Conservation (phyloP, 441 rosid species). For the Erysimum pusillum region DNA sequence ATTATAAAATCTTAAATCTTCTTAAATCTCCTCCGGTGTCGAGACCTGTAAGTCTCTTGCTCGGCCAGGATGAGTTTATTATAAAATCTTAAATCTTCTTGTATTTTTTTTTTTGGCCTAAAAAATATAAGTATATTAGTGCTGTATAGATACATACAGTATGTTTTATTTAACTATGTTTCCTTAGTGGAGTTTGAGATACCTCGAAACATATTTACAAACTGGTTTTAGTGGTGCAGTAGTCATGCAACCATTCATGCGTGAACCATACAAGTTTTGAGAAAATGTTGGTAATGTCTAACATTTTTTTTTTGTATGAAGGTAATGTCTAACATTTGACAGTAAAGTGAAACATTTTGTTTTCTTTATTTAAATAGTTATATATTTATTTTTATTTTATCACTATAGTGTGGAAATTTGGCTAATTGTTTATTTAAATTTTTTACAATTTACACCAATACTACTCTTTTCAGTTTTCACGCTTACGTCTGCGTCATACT, state of each 20-base stretch:
- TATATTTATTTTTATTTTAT: background rate
- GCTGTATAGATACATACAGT: background rate
- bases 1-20: background rate
- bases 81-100: too few relatives aligned
- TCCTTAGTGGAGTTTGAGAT: background rate
- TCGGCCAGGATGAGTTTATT: conserved; percentile 34
- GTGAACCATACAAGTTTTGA: background rate
- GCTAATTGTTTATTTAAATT: background rate
- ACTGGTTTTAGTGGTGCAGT: background rate
- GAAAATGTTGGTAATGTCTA: background rate
- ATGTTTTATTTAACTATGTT: background rate
- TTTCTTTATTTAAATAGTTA: background rate
- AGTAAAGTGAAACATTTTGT: background rate
- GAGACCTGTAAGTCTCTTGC: too few relatives aligned
- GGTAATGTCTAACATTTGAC: background rate
- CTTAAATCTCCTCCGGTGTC: too few relatives aligned
- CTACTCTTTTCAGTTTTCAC: background rate
- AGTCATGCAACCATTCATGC: conserved; percentile 8
- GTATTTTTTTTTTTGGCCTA: too few relatives aligned
- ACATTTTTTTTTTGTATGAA: too few relatives aligned
- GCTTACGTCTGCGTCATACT: background rate
- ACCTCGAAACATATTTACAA: background rate
- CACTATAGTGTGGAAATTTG: background rate
- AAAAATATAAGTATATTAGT: background rate
- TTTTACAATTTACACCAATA: background rate